A percentile compares a stretch with the other conserved stretches of the same genome.
Evolutionary conservation across 345 rosid genomes (phyloP).

Genomic region (Schrenkiella parvula): DNA sequence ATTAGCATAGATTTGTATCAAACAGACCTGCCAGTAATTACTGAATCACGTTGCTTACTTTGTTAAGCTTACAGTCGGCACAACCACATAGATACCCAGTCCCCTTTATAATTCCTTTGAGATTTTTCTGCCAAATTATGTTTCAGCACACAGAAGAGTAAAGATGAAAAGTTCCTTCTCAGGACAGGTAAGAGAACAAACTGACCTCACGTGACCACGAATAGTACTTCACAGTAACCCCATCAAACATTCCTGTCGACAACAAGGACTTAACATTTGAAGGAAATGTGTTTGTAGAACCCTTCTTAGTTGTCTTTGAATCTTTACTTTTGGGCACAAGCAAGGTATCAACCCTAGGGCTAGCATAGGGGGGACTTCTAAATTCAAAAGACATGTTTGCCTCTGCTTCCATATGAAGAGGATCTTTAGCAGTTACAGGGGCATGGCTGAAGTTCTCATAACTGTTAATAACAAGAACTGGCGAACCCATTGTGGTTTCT

Average conservation of each 20-base stretch:
- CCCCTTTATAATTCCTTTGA: constrained; percentile 69
- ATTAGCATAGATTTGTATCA: not conserved
- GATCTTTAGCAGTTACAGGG: constrained; percentile 41
- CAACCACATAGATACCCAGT: constrained; percentile 93
- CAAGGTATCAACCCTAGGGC: constrained; percentile 40
- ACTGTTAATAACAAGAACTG: constrained; percentile 35
- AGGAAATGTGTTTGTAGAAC: constrained; percentile 83
- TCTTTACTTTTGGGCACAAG: constrained; percentile 49
- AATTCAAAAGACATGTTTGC: constrained; percentile 28
- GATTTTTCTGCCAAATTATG: constrained; percentile 47
- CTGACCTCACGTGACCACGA: constrained; percentile 73
- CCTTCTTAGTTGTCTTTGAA: constrained; percentile 50
- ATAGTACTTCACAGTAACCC: constrained; percentile 76
- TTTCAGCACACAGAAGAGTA: constrained; percentile 28
- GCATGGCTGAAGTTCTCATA: constrained; percentile 46
- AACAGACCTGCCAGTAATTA: constrained; percentile 1
- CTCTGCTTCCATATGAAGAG: constrained; percentile 36
- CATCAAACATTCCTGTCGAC: constrained; percentile 63
- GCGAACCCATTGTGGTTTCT: constrained; percentile 34
- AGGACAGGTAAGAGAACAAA: constrained; percentile 15
- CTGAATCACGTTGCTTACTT: constrained; percentile 45
- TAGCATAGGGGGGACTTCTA: constrained; percentile 23
- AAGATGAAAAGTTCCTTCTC: constrained; percentile 1
- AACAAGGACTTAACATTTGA: constrained; percentile 86
- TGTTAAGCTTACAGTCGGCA: constrained; percentile 56